phyloP scores from a whole-genome alignment of 1,139 yeast genomes.

The Schizosaccharomyces versatilis region DNA sequence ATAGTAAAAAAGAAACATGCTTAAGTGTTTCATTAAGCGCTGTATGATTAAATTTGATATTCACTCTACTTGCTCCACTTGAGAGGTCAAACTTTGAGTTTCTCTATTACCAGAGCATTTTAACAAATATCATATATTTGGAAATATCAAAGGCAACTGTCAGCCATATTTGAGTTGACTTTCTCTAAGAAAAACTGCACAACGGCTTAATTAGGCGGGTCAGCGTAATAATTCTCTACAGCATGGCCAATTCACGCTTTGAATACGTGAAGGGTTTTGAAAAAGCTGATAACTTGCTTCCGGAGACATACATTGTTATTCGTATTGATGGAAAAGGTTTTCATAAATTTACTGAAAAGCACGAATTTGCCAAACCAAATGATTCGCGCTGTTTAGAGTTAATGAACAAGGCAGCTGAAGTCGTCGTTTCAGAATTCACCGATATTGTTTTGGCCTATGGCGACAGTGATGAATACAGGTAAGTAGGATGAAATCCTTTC shows the following conservation, averaged over 20 bases:
- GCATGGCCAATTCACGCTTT: slow-evolving; percentile 55
- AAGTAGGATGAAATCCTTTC: slow-evolving; percentile 18
- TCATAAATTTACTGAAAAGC: slow-evolving; percentile 53
- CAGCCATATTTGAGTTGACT: too few species aligned
- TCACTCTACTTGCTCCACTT: too few species aligned
- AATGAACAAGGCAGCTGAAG: slow-evolving; percentile 62
- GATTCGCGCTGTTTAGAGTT: slow-evolving; percentile 52
- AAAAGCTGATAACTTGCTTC: slow-evolving; percentile 46
- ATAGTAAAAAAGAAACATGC: too few species aligned
- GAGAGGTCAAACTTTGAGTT: too few species aligned
- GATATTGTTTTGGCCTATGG: slow-evolving; percentile 76
- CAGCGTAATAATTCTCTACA: not conserved
- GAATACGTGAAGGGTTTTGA: slow-evolving; percentile 79
- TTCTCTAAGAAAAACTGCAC: too few species aligned
- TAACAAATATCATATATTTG: too few species aligned
- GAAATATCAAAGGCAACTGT: too few species aligned
- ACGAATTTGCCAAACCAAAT: slow-evolving; percentile 68
- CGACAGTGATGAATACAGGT: slow-evolving; percentile 85
- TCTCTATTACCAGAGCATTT: too few species aligned
- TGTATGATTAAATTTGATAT: too few species aligned
- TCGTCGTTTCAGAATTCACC: slow-evolving; percentile 38
- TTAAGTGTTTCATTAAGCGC: too few species aligned
- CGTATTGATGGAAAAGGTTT: slow-evolving; percentile 89
- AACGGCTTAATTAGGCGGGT: too few species aligned
- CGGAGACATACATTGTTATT: slow-evolving; percentile 60